Percentiles rank a stretch among this genome's conserved stretches.
Evolutionary conservation across 2,329 filamentous ascomycete species (phyloP).

Genomic region (Botrytis byssoidea): DNA sequence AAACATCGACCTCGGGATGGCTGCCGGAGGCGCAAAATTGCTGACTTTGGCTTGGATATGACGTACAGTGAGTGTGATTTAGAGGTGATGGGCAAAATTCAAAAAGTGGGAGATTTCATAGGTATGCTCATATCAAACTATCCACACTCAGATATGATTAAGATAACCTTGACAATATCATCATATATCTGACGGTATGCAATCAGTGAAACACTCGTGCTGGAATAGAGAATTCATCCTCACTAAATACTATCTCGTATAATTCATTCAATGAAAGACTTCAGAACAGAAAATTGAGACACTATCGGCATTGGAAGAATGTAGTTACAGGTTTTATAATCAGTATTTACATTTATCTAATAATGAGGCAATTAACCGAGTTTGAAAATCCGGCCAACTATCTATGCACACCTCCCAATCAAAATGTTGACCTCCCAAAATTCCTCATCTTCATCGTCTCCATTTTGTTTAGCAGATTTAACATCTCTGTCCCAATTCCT

Average conservation of each 20-base stretch:
- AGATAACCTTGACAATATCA: neutral
- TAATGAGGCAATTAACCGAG: neutral
- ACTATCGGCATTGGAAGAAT: neutral
- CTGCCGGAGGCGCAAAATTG: neutral
- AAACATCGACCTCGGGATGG: neutral
- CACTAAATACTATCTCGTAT: neutral
- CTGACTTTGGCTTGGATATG: neutral
- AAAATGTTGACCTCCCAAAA: slow-evolving; percentile 17
- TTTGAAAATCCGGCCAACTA: too few species aligned
- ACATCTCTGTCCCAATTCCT: slow-evolving; percentile 16
- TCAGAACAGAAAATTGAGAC: neutral
- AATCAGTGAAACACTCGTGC: neutral
- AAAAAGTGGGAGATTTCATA: neutral
- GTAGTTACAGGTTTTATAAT: neutral
- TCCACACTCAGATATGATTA: neutral
- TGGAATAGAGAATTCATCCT: neutral
- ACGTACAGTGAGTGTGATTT: neutral
- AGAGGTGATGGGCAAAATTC: neutral
- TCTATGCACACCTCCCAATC: slow-evolving; percentile 13
- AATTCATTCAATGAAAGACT: neutral
- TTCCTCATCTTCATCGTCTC: slow-evolving; percentile 7
- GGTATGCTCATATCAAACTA: neutral
- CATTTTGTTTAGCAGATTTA: neutral
- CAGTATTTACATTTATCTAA: neutral
- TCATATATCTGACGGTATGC: neutral